Base-by-base conservation (phyloP, 495 filamentous ascomycete genomes). In the Aspergillus incahuasiensis region DNA sequence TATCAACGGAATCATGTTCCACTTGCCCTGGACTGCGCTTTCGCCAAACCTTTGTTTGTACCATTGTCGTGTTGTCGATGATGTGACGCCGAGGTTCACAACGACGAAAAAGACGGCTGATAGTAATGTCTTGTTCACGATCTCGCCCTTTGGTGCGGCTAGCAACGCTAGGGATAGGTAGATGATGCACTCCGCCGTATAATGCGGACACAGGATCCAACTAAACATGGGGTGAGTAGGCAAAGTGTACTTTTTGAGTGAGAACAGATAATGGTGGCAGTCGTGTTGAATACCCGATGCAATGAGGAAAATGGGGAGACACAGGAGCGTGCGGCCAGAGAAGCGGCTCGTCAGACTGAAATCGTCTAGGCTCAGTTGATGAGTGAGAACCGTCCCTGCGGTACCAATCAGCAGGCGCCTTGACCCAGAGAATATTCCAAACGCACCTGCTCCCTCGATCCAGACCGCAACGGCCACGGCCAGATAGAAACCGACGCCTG, bases 1-100 rank as follows among this genome's bases (percentile, higher is more conserved):
- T 34, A 96, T 40, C 44, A 78, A 81, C 13, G 92, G 92, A 59
- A 97, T 81, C 85, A 97, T 95, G 49, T 80, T 86, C 87, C 85
- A 91, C 68, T 82, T 86, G 41, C 75, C 74, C 52, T 71, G 75
- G 13, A 96, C 78, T 24, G 75, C 79, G 45, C 86, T 79, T 52
- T 68, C 71, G 38, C 91, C 91, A 66, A 98, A 97, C 59, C 85
- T 89, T 32, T 79, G 67, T 44, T 70, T 73, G 74, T 96, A 97
- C 92, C 91, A 97, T 54, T 79, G 74, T 58, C 82, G 82, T 35
- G 87, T 96, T 13, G 77, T 84, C 7, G 76, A 71, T n/a, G 92
- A 90, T 22, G 91, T 95, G 41, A 90, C 76, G 12, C 85, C 90
- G 20, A 97, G 79, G 68, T 97, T 97, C 28, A 83, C 79, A 6